phyloP scores from a whole-genome alignment of 768 basidiomycete genomes.

The Hysterangium stoloniferum region DNA sequence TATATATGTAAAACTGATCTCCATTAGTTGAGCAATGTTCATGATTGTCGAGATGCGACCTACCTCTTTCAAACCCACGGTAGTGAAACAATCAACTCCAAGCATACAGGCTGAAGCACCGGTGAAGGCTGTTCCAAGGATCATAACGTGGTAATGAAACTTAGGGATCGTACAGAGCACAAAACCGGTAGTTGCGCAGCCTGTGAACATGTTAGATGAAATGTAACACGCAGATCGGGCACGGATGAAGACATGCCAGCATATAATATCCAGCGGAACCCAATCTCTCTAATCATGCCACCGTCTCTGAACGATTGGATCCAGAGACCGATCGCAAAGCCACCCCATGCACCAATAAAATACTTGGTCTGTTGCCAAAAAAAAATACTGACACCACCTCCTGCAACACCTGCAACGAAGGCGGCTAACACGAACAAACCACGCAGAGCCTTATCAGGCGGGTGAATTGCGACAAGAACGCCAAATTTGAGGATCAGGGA shows the following conservation, averaged over 20 bases:
- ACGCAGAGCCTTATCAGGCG: conserved; percentile 69
- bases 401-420: conserved; percentile 71
- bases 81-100: conserved; percentile 90
- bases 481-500: conserved; percentile 87
- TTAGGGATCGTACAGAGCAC: conserved; percentile 77
- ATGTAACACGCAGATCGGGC: not conserved
- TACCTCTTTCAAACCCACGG: conserved; percentile 89
- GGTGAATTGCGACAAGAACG: conserved; percentile 74
- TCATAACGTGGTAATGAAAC: conserved; percentile 80
- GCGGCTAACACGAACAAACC: conserved; percentile 87
- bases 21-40: conserved; percentile 12
- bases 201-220: conserved; percentile 32
- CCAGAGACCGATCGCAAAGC: conserved; percentile 82
- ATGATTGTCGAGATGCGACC: conserved; percentile 15
- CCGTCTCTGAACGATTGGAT: conserved; percentile 79
- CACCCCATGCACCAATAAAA: conserved; percentile 59
- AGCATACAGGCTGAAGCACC: conserved; percentile 87
- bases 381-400: conserved; percentile 83
- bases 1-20: conserved; percentile 87
- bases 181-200: conserved; percentile 68
- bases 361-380: conserved; percentile 89
- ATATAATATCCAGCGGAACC: conserved; percentile 83
- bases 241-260: conserved; percentile 47
- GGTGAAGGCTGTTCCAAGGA: conserved; percentile 82
- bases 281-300: conserved; percentile 69